These are phyloP conservation scores for Pseudozyma thailandica DNA, from an alignment of 1,284 basidiomycete genomes.

Conservation along the genomic window DNA sequence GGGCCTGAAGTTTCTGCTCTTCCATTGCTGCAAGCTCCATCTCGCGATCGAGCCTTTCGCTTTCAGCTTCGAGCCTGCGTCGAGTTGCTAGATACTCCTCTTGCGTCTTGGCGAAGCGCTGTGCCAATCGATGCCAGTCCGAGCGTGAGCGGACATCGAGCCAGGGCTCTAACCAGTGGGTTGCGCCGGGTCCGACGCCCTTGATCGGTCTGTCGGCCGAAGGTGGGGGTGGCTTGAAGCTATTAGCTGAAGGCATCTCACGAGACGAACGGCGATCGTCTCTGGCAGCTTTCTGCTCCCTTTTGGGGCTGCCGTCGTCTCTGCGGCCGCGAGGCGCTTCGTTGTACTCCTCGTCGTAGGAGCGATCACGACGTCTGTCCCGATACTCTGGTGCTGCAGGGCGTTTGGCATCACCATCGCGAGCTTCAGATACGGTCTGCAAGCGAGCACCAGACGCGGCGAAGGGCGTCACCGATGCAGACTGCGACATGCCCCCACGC, in stretches of 20 bases:
- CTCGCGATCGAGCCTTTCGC: conserved; percentile 29
- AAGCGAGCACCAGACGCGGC: conserved; percentile 8
- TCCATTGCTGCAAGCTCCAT: conserved; percentile 23
- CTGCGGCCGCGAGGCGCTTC: background rate
- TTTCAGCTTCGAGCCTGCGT: conserved; percentile 28
- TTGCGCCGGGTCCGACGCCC: conserved; percentile 45
- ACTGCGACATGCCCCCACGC: conserved; percentile 7
- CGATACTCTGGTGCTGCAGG: conserved; percentile 6
- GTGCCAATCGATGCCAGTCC: conserved; percentile 45
- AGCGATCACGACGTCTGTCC: conserved; percentile 22
- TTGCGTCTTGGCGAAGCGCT: conserved; percentile 41
- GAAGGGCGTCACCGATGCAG: conserved; percentile 28
- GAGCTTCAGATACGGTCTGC: conserved; percentile 11
- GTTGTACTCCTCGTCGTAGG: conserved; percentile 18
- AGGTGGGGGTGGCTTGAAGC: conserved; percentile 1
- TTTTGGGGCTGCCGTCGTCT: background rate
- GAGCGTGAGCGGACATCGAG: conserved; percentile 37
- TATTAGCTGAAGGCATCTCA: background rate
- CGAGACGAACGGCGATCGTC: conserved; percentile 4
- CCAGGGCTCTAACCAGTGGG: conserved; percentile 51
- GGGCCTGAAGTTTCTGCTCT: conserved; percentile 9
- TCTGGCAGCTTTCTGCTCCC: background rate
- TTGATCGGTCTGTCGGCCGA: conserved; percentile 19
- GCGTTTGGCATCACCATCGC: conserved; percentile 1
- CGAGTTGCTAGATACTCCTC: conserved; percentile 34